These are phyloP conservation scores for Umbelopsis ramanniana DNA, from an alignment of 192 early-diverging fungal species.

Conservation along the genomic window DNA sequence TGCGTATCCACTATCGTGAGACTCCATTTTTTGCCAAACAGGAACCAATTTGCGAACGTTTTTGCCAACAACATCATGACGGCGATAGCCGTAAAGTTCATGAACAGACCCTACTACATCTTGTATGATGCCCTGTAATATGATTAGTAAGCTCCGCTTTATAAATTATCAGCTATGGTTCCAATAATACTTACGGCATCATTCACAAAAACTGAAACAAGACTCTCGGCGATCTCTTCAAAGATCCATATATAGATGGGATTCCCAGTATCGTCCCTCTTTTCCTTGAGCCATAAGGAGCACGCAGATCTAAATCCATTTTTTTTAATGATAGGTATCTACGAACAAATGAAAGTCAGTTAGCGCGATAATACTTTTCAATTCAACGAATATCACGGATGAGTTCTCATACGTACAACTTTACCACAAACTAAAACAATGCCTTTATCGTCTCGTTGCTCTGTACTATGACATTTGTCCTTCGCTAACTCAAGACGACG, in stretches of 20 bases:
- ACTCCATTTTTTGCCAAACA: constrained; percentile 16
- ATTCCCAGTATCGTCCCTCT: constrained; percentile 46
- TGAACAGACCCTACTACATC: constrained; percentile 48
- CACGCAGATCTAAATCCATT: constrained; percentile 56
- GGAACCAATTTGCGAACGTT: constrained; percentile 28
- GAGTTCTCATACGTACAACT: constrained; percentile 28
- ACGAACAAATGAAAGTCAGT: neutral
- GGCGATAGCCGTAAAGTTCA: constrained; percentile 49
- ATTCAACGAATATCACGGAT: too few species aligned
- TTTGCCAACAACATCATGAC: constrained; percentile 48
- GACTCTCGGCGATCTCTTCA: constrained; percentile 58
- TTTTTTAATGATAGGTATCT: constrained; percentile 62
- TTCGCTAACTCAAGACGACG: constrained; percentile 7
- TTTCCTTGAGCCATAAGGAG: constrained; percentile 65
- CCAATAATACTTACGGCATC: constrained; percentile 13
- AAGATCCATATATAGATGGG: constrained; percentile 66
- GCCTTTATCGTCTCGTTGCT: constrained; percentile 8
- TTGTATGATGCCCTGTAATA: constrained; percentile 48
- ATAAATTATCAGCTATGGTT: constrained; percentile 1
- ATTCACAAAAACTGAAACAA: constrained; percentile 23
- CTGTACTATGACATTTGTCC: neutral
- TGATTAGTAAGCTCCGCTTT: too few species aligned
- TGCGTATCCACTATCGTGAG: constrained; percentile 13
- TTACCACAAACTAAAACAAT: constrained; percentile 36
- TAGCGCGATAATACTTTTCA: neutral